Conservation (phyloP, 2,329 filamentous ascomycete species). For the Paraphaeosphaeria minitans region DNA sequence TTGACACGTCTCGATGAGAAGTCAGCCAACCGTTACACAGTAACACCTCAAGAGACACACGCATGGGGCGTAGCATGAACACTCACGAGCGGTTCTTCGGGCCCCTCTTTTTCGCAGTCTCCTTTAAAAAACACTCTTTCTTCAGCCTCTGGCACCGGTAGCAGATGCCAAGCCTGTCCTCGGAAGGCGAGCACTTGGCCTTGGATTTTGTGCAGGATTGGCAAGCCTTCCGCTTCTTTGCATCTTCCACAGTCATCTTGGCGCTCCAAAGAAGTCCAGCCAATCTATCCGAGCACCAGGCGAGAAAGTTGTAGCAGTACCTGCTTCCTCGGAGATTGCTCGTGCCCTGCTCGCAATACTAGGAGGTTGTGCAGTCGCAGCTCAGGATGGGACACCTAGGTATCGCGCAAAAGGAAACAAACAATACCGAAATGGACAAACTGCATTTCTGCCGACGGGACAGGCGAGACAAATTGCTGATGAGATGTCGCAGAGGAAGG, state of each 20-base stretch:
- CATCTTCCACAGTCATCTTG: slow-evolving; percentile 15
- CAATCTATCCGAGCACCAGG: not conserved
- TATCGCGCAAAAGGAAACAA: not conserved
- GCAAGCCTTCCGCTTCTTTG: slow-evolving; percentile 30
- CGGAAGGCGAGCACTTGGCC: slow-evolving; percentile 30
- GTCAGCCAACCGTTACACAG: slow-evolving; percentile 1
- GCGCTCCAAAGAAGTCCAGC: not conserved
- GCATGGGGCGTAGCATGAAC: not conserved
- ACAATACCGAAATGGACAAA: not conserved
- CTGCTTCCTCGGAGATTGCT: no score
- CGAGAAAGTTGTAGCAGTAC: not conserved
- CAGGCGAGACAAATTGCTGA: not conserved
- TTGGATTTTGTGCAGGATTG: slow-evolving; percentile 28
- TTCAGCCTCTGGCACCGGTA: slow-evolving; percentile 29
- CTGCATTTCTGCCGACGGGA: slow-evolving; percentile 3
- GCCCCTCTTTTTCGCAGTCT: slow-evolving; percentile 19
- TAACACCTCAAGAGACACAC: not conserved
- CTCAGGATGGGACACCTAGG: not conserved
- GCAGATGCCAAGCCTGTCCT: slow-evolving; percentile 19
- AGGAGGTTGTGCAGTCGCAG: not conserved
- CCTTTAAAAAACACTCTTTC: slow-evolving; percentile 26
- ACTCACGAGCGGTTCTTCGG: slow-evolving; percentile 33
- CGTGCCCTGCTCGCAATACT: not conserved
- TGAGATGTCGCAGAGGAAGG: not conserved
- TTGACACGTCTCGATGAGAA: slow-evolving; percentile 24